These are phyloP conservation scores for Saccharomycopsis fodiens DNA, from an alignment of 805 yeast species.

Conservation along the genomic window DNA sequence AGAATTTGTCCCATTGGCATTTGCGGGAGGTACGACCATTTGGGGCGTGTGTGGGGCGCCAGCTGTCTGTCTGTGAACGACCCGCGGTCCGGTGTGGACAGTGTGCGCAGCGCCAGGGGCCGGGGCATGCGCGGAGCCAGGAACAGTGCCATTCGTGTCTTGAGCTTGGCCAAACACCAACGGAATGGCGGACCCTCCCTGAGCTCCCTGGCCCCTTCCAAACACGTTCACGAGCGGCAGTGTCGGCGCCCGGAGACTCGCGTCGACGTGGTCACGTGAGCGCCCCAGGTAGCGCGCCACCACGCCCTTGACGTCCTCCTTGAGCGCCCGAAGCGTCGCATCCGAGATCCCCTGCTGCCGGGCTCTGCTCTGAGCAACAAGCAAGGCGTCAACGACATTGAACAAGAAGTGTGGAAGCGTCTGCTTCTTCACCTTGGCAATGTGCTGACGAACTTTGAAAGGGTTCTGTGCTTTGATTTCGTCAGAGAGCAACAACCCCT, in stretches of 20 bases:
- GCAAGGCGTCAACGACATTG: constrained; percentile 5
- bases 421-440: constrained; percentile 6
- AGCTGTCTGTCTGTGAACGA: too few species aligned
- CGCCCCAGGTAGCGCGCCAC: not conserved
- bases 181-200: not conserved
- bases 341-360: constrained; percentile 16
- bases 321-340: constrained; percentile 4
- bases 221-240: not conserved
- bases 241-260: not conserved
- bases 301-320: constrained; percentile 2
- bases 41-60: too few species aligned
- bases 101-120: not conserved
- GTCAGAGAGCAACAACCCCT: constrained; percentile 17
- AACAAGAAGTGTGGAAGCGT: constrained; percentile 13
- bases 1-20: not conserved
- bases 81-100: not conserved
- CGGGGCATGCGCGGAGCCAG: too few species aligned
- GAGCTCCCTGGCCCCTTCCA: not conserved
- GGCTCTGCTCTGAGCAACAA: constrained; percentile 17
- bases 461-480: not conserved
- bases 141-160: not conserved
- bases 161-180: not conserved
- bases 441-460: constrained; percentile 4
- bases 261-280: not conserved
- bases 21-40: not conserved